Percentiles rank a stretch among this genome's conserved stretches.
These are phyloP conservation scores for Eucalyptus curtisii DNA, from an alignment of 345 rosid species.

Conservation along the genomic window DNA sequence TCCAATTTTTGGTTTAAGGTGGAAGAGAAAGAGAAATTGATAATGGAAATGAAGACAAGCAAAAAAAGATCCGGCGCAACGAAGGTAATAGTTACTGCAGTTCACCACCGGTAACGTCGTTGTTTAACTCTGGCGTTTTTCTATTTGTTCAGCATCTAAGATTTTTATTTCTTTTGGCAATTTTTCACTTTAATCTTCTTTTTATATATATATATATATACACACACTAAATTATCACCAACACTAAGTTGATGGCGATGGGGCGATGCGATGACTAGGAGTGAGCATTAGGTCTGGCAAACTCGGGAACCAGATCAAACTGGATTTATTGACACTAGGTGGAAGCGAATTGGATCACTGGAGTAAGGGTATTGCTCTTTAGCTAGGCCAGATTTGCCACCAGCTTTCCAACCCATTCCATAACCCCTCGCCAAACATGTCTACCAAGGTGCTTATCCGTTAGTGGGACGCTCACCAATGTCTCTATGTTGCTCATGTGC, in stretches of 20 bases:
- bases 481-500: background rate
- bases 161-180: no score
- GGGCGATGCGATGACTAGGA: background rate
- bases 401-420: background rate
- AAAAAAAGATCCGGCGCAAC: background rate
- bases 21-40: background rate
- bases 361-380: background rate
- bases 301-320: no score
- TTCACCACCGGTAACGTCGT: background rate
- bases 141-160: background rate
- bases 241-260: background rate
- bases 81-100: background rate
- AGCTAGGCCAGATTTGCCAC: background rate
- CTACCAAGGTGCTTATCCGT: background rate
- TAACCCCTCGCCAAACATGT: background rate
- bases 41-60: background rate
- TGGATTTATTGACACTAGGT: background rate
- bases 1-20: background rate
- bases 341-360: no score
- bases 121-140: no score
- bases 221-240: background rate
- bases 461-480: background rate
- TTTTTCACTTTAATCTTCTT: no score
- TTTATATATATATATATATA: no score
- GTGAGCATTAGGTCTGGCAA: fast-evolving